A percentile compares a stretch with the other conserved stretches of the same genome.
These are phyloP conservation scores for Oleoguttula mirabilis DNA, from an alignment of 495 filamentous ascomycete genomes.

Conservation along the genomic window DNA sequence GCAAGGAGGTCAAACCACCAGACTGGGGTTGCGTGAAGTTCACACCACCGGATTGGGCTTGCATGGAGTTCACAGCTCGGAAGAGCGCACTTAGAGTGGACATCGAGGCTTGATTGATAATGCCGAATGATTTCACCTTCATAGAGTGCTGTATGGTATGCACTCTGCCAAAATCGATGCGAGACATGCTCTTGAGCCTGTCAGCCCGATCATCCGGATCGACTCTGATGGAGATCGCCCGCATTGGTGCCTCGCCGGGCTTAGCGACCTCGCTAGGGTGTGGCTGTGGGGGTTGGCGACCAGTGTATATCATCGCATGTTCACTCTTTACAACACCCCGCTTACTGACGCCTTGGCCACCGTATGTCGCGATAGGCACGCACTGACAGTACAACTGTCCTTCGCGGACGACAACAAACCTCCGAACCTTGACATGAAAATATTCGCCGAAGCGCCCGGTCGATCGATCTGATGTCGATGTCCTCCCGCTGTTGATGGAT, in stretches of 20 bases:
- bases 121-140: constrained; percentile 33
- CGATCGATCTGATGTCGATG: not conserved
- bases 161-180: constrained; percentile 38
- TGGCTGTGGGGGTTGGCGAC: constrained; percentile 2
- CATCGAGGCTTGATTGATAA: too few species aligned
- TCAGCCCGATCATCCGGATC: not conserved
- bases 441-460: constrained; percentile 9
- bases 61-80: too few species aligned
- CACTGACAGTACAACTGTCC: constrained; percentile 14
- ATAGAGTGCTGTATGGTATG: constrained; percentile 40
- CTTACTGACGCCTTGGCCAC: constrained; percentile 14
- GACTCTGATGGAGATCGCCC: constrained; percentile 8
- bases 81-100: too few species aligned
- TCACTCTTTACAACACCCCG: constrained; percentile 16
- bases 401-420: constrained; percentile 23
- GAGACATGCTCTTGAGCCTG: constrained; percentile 29
- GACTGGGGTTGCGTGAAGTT: too few species aligned
- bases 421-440: constrained; percentile 20
- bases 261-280: not conserved
- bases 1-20: too few species aligned
- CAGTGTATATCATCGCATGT: constrained; percentile 26
- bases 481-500: too few species aligned
- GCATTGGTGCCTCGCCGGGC: constrained; percentile 8
- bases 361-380: constrained; percentile 22
- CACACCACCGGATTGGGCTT: too few species aligned